Conservation (phyloP, 1,284 basidiomycete species). For the Malassezia obtusa region DNA sequence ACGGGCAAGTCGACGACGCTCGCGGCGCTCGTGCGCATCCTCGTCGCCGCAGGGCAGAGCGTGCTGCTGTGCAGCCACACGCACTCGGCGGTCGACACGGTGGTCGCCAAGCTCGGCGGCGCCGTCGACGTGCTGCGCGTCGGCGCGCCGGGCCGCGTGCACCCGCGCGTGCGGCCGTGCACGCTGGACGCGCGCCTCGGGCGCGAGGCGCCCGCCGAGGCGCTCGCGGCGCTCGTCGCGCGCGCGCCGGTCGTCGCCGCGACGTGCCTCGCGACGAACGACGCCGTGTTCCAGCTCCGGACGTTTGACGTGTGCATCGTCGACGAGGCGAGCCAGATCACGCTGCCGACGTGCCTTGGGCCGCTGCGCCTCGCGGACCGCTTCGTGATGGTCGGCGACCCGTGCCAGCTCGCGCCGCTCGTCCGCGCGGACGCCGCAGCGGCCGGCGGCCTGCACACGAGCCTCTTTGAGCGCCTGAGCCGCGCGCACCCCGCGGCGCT, state of each 20-base stretch:
- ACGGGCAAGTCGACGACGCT: conserved; percentile 96
- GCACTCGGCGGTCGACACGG: conserved; percentile 93
- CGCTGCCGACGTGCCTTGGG: conserved; percentile 84
- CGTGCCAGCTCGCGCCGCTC: conserved; percentile 80
- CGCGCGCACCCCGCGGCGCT: conserved; percentile 75
- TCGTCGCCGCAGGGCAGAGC: conserved; percentile 71
- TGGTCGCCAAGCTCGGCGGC: conserved; percentile 60
- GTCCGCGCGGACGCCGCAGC: conserved; percentile 66
- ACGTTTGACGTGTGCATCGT: conserved; percentile 95
- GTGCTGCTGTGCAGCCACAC: conserved; percentile 86
- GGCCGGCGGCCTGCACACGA: conserved; percentile 70
- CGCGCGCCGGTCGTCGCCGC: conserved; percentile 85
- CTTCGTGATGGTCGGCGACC: conserved; percentile 92
- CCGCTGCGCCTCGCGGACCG: conserved; percentile 78
- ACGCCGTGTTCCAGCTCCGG: conserved; percentile 67
- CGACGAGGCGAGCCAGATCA: conserved; percentile 96
- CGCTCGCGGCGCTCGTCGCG: conserved; percentile 70
- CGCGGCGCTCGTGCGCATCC: conserved; percentile 68
- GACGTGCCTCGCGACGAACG: conserved; percentile 82
- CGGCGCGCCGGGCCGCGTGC: conserved; percentile 81
- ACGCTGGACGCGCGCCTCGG: conserved; percentile 55
- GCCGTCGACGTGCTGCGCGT: conserved; percentile 60
- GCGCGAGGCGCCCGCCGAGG: conserved; percentile 55
- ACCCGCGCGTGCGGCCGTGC: conserved; percentile 58
- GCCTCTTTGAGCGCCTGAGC: conserved; percentile 77